Evolutionary conservation across 2,329 filamentous ascomycete genomes (phyloP).

Genomic region (Tolypocladium album): DNA sequence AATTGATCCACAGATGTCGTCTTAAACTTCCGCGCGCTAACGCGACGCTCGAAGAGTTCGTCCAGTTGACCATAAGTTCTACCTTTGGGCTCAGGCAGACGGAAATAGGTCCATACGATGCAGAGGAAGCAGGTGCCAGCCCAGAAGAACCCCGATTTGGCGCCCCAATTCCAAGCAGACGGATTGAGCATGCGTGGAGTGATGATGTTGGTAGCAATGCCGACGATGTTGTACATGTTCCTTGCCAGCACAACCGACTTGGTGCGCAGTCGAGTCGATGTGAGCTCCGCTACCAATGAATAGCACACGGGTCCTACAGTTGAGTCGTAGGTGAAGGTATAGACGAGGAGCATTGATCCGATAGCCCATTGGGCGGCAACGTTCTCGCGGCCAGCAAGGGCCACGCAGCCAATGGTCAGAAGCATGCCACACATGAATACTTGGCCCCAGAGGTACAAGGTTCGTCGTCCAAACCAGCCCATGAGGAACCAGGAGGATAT

Average conservation of each 20-base stretch:
- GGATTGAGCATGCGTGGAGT: slow-evolving; percentile 37
- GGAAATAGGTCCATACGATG: slow-evolving; percentile 39
- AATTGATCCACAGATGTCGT: slow-evolving; percentile 17
- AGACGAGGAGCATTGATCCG: slow-evolving; percentile 32
- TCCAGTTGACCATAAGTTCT: slow-evolving; percentile 46
- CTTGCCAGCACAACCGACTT: slow-evolving; percentile 35
- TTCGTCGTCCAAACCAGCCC: slow-evolving; percentile 31
- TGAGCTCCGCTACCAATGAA: slow-evolving; percentile 57
- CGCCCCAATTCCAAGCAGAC: slow-evolving; percentile 34
- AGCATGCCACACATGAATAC: slow-evolving; percentile 36
- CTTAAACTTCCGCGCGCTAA: slow-evolving; percentile 31
- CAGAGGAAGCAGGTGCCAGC: slow-evolving; percentile 32
- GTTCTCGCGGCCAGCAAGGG: slow-evolving; percentile 34
- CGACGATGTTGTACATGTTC: slow-evolving; percentile 35
- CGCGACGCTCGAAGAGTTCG: slow-evolving; percentile 36
- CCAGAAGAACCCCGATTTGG: slow-evolving; percentile 36
- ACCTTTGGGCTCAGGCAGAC: slow-evolving; percentile 42
- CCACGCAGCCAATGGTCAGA: slow-evolving; percentile 40
- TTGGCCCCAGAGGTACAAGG: slow-evolving; percentile 32
- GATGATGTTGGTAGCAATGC: slow-evolving; percentile 34
- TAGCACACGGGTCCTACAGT: slow-evolving; percentile 56
- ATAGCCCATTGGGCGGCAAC: slow-evolving; percentile 36
- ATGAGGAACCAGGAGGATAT: slow-evolving; percentile 34
- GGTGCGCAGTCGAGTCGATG: slow-evolving; percentile 33
- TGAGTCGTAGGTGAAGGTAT: slow-evolving; percentile 30